phyloP scores from a whole-genome alignment of 371 early-diverging fungal genomes.

The Mucor irregularis region DNA sequence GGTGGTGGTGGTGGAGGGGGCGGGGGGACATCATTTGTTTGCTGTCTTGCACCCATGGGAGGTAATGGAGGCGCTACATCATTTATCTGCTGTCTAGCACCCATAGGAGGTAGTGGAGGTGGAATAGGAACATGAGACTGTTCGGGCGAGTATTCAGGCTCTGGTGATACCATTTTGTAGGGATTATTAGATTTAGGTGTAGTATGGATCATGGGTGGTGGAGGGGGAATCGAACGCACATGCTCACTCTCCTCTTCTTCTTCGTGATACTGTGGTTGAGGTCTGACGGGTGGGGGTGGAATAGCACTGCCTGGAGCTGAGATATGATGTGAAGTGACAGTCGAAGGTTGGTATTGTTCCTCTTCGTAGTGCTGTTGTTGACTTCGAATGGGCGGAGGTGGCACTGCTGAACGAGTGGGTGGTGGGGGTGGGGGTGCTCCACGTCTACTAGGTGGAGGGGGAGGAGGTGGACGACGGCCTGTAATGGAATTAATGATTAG shows the following conservation, averaged over 20 bases:
- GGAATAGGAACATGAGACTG: slow-evolving; percentile 1
- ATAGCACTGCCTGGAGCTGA: neutral
- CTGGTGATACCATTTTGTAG: slow-evolving; percentile 14
- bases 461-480: slow-evolving; percentile 49
- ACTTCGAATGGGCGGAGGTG: neutral
- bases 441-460: slow-evolving; percentile 27
- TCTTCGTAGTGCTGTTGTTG: neutral
- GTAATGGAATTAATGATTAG: neutral
- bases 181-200: slow-evolving; percentile 26
- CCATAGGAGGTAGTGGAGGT: slow-evolving; percentile 6
- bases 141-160: neutral
- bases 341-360: neutral
- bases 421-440: slow-evolving; percentile 9
- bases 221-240: neutral
- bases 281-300: slow-evolving; percentile 9
- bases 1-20: slow-evolving; percentile 4
- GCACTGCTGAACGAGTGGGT: neutral
- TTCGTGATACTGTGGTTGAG: neutral
- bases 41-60: neutral
- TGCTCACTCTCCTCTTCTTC: no score
- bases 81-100: neutral
- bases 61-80: neutral
- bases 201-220: neutral
- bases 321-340: neutral
- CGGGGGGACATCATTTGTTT: neutral